Base-by-base conservation (phyloP, 306 rosid species). In the Quercus engelmannii region DNA sequence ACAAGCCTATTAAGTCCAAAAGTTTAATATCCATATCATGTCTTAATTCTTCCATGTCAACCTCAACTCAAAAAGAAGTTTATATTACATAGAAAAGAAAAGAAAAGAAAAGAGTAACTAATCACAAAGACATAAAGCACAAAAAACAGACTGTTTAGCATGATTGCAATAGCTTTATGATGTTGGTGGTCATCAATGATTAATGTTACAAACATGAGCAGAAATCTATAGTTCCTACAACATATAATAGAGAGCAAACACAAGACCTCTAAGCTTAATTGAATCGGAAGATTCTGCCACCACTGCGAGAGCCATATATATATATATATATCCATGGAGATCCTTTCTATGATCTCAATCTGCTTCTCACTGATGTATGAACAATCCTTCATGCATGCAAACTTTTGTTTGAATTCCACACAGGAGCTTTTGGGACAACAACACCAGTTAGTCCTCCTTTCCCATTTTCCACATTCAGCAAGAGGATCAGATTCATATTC, bases 401-500 rank as follows among this genome's bases (percentile, higher is more conserved):
- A 80, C 89, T 92, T 82, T 86, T 93, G 79, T 83, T 90, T 41
- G 83, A 81, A 79, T 83, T 85, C 96, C 96, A 93, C 35, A 72
- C 85, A 17, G 94, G 88, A 69, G 85, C 76, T 78, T 28, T 76
- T 6, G 63, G 86, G 70, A 81, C 85, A 52, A 82, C 87, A 13
- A 33, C 73, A 20, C 89, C 94, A 21, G 80, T 74, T 71, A 73
- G 81, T 26, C 76, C 77, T 26, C 87, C 74, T 15, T 80, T 78
- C 74, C 93, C 97, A 72, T 77, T 89, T 84, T 92, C 96, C 73
- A 69, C 87, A 46, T 57, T 83, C 54, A 90, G 49, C 10, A 94
- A 94, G 86, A 80, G 96, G 91, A 82, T 86, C 92, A 1, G 91
- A 84, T 79, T 90, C 98, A 21, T 49, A 89, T 76, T 92, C 97